Percentiles rank a stretch among this genome's conserved stretches.
These are phyloP conservation scores for Penicillium vulpinum DNA, from an alignment of 2,329 filamentous ascomycete genomes.

Conservation along the genomic window DNA sequence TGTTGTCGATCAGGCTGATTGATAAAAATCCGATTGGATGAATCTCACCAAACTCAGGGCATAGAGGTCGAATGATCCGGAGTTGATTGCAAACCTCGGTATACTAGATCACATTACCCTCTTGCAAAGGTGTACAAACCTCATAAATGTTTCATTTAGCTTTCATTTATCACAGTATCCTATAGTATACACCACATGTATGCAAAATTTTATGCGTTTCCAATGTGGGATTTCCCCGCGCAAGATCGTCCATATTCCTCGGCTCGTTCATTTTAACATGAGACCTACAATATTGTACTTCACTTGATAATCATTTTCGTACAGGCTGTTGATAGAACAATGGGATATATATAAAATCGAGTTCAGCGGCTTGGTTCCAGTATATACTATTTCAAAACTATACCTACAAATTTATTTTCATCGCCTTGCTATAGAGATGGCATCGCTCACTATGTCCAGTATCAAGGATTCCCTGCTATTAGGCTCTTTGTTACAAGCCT, in stretches of 20 bases:
- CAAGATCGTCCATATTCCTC: background rate
- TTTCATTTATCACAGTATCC: background rate
- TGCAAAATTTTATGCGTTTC: background rate
- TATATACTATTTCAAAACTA: background rate
- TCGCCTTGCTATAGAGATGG: background rate
- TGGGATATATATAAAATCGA: background rate
- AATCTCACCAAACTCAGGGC: background rate
- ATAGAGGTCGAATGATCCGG: slow-evolving; percentile 1
- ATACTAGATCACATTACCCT: background rate
- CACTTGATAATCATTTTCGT: background rate
- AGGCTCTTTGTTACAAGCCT: background rate
- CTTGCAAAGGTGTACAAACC: background rate
- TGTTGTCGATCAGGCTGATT: background rate
- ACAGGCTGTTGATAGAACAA: background rate
- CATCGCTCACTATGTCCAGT: background rate
- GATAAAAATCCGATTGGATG: background rate
- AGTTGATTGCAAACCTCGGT: slow-evolving; percentile 18
- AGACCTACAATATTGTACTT: background rate
- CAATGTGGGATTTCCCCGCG: background rate
- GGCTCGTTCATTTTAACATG: background rate
- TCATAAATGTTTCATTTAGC: background rate
- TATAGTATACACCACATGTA: background rate
- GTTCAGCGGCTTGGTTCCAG: background rate
- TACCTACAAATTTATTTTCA: background rate
- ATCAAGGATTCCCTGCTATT: background rate